Conservation (phyloP, 176 grass and related monocot genomes). For the Cocos nucifera region DNA sequence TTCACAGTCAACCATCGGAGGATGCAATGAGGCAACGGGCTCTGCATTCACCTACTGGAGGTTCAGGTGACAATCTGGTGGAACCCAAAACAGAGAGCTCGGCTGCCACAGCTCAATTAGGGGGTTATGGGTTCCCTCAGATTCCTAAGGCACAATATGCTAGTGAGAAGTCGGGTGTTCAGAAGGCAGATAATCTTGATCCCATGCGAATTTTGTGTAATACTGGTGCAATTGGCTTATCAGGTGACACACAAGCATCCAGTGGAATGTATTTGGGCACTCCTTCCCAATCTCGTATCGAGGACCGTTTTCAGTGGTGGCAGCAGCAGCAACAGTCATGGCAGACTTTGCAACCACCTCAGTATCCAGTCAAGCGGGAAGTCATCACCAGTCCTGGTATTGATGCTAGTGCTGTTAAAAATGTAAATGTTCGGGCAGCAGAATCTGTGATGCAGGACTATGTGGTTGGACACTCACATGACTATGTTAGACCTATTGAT, state of each 20-base stretch:
- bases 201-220: slow-evolving; percentile 20
- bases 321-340: slow-evolving; percentile 41
- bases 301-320: slow-evolving; percentile 31
- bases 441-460: slow-evolving; percentile 38
- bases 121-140: not conserved
- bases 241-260: slow-evolving; percentile 26
- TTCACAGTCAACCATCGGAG: slow-evolving; percentile 47
- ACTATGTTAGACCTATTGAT: slow-evolving; percentile 45
- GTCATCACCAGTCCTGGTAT: slow-evolving; percentile 8
- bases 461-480: slow-evolving; percentile 33
- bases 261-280: slow-evolving; percentile 41
- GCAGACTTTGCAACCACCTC: slow-evolving; percentile 36
- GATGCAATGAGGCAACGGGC: slow-evolving; percentile 31
- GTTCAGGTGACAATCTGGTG: slow-evolving; percentile 15
- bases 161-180: slow-evolving; percentile 27
- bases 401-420: slow-evolving; percentile 29
- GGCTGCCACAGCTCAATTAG: slow-evolving; percentile 18
- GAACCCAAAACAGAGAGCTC: slow-evolving; percentile 28
- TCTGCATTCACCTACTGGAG: slow-evolving; percentile 26
- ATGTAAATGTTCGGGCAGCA: slow-evolving; percentile 31
- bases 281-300: slow-evolving; percentile 19
- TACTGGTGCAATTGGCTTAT: slow-evolving; percentile 26
- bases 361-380: slow-evolving; percentile 23
- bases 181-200: slow-evolving; percentile 25
- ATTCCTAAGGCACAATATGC: slow-evolving; percentile 21